Percentiles rank a stretch among this genome's conserved stretches.
Evolutionary conservation across 371 early-diverging fungal genomes (phyloP).

Genomic region (Blakeslea trispora): DNA sequence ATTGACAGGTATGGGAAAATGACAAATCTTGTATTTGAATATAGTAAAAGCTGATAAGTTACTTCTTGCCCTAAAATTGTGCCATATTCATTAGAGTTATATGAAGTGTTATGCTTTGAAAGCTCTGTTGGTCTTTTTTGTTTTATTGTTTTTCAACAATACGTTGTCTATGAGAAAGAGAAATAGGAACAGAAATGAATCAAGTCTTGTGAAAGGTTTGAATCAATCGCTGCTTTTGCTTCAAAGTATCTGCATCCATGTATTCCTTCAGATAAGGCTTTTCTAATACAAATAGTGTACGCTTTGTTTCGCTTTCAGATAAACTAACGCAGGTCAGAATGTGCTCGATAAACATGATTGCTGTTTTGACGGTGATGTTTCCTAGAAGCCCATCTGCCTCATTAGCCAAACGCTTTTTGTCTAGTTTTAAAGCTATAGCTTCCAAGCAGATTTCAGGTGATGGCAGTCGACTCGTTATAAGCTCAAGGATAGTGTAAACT

Average conservation of each 20-base stretch:
- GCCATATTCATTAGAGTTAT: too few species aligned
- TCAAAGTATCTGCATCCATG: background rate
- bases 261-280: slow-evolving; percentile 13
- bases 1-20: too few species aligned
- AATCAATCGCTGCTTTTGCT: background rate
- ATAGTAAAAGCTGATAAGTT: too few species aligned
- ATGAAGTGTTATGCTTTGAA: too few species aligned
- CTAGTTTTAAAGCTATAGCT: slow-evolving; percentile 12
- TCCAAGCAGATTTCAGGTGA: slow-evolving; percentile 23
- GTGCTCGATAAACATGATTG: slow-evolving; percentile 12
- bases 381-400: slow-evolving; percentile 17
- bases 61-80: too few species aligned
- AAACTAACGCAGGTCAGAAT: background rate
- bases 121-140: too few species aligned
- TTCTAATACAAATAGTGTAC: background rate
- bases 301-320: background rate
- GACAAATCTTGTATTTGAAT: too few species aligned
- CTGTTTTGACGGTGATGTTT: background rate
- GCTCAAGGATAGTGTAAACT: background rate
- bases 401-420: slow-evolving; percentile 2
- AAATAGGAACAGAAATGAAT: background rate
- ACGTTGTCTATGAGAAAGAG: background rate
- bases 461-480: slow-evolving; percentile 7
- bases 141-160: too few species aligned
- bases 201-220: background rate